phyloP scores from a whole-genome alignment of 306 rosid species.

The Arachis stenosperma region DNA sequence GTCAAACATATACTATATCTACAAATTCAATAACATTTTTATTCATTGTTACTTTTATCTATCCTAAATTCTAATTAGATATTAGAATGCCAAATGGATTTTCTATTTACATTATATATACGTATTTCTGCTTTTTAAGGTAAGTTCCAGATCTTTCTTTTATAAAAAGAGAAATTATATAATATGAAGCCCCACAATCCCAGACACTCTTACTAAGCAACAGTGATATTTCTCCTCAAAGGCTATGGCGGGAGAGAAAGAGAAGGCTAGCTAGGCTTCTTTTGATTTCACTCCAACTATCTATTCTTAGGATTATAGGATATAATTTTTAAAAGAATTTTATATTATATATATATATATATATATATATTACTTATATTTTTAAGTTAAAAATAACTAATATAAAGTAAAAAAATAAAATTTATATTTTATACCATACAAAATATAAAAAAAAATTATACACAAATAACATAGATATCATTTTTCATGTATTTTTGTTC shows the following conservation, averaged over 20 bases:
- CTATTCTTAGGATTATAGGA: not conserved
- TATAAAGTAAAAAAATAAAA: no score
- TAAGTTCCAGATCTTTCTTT: not conserved
- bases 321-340: not conserved
- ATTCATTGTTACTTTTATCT: no score
- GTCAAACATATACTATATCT: no score
- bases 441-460: no score
- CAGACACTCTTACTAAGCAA: slow-evolving; percentile 7
- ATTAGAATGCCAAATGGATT: not conserved
- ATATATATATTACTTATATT: not conserved
- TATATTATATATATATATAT: not conserved
- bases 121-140: slow-evolving; percentile 1
- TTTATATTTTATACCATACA: no score
- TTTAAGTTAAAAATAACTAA: no score
- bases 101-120: not conserved
- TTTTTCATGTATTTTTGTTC: no score
- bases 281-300: not conserved
- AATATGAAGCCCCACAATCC: not conserved
- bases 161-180: not conserved
- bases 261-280: slow-evolving; percentile 2
- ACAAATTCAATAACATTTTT: no score
- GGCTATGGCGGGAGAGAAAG: not conserved
- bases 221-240: slow-evolving; percentile 17
- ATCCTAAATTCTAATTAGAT: not conserved
- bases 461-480: no score